Evolutionary conservation across 768 basidiomycete species (phyloP).

Genomic region (Coprinopsis marcescibilis): DNA sequence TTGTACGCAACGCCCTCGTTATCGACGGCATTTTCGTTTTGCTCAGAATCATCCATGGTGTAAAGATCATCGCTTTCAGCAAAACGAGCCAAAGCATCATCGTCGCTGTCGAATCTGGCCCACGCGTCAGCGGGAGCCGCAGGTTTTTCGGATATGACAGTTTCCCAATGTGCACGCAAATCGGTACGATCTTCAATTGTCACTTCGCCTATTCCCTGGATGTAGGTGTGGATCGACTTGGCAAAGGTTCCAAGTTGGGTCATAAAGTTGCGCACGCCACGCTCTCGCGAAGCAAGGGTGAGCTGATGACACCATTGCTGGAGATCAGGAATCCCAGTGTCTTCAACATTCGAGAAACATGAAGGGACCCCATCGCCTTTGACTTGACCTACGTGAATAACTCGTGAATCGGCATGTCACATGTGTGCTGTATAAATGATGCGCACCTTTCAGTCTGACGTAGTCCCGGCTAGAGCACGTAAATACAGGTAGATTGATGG

Average conservation of each 20-base stretch:
- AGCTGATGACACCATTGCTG: constrained; percentile 54
- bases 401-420: too few relatives aligned
- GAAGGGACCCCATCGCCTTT: constrained; percentile 54
- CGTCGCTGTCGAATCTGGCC: constrained; percentile 12
- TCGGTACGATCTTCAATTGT: constrained; percentile 44
- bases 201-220: constrained; percentile 47
- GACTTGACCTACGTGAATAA: constrained; percentile 52
- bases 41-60: constrained; percentile 25
- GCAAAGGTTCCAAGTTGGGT: constrained; percentile 44
- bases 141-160: constrained; percentile 22
- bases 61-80: constrained; percentile 26
- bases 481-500: constrained; percentile 58
- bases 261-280: constrained; percentile 37
- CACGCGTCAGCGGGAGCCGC: constrained; percentile 11
- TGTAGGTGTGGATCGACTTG: constrained; percentile 40
- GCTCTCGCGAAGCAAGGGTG: constrained; percentile 48
- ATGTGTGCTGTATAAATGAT: too few relatives aligned
- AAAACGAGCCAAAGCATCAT: constrained; percentile 27
- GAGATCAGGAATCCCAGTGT: constrained; percentile 52
- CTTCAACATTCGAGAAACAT: constrained; percentile 46
- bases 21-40: constrained; percentile 38
- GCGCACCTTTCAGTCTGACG: constrained; percentile 46
- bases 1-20: too few relatives aligned
- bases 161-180: constrained; percentile 50
- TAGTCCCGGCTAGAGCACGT: constrained; percentile 59